Percentiles rank a stretch among this genome's conserved stretches.
Conservation (phyloP, 2,329 filamentous ascomycete species). For the Alternaria dauci region DNA sequence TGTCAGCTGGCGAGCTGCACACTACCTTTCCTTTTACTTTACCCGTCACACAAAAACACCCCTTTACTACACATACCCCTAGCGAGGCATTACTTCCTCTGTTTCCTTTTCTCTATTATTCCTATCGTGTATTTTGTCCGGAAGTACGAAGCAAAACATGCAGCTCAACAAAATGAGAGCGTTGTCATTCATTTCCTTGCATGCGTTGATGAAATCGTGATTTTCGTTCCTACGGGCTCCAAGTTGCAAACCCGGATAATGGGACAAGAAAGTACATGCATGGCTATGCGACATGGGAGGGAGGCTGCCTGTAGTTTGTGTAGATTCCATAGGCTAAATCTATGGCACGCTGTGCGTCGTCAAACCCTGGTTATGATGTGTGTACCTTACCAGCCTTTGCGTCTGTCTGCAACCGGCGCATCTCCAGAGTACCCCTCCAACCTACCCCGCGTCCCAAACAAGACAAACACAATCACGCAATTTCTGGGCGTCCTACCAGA, state of each 20-base stretch:
- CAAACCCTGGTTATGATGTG: background rate
- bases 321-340: constrained; percentile 9
- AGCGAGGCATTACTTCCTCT: background rate
- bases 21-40: background rate
- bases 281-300: background rate
- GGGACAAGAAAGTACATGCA: background rate
- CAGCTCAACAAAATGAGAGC: background rate
- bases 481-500: background rate
- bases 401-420: background rate
- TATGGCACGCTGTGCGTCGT: constrained; percentile 4
- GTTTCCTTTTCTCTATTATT: background rate
- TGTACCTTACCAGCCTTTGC: background rate
- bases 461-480: constrained; percentile 5
- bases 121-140: background rate
- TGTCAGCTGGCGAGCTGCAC: constrained; percentile 10
- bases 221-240: background rate
- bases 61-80: constrained; percentile 6
- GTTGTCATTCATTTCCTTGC: constrained; percentile 1
- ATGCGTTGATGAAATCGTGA: background rate
- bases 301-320: constrained; percentile 11
- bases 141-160: background rate
- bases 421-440: constrained; percentile 1
- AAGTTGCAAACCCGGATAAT: constrained; percentile 1
- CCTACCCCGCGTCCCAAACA: background rate
- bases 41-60: constrained; percentile 6